Conservation (phyloP, 257 asterid genomes). For the Catharanthus roseus region DNA sequence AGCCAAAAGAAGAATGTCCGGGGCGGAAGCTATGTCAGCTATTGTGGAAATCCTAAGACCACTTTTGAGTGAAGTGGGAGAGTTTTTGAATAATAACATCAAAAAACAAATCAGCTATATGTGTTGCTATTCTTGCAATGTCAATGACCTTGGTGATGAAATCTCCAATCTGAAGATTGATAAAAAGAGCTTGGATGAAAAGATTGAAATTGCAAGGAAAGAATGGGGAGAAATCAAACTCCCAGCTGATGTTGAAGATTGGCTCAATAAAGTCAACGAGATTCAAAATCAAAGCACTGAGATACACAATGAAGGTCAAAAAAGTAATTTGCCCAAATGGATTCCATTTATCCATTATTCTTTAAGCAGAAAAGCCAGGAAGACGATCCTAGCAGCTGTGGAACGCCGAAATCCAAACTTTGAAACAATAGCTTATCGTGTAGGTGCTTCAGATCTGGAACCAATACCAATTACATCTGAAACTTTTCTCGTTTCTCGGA, state of each 20-base stretch:
- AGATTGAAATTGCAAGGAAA: neutral
- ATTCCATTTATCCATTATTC: no score
- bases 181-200: no score
- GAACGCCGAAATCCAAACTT: neutral
- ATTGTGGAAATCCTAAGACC: no score
- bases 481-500: neutral
- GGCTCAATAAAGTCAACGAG: neutral
- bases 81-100: neutral
- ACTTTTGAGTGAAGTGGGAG: no score
- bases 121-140: slow-evolving; percentile 2
- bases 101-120: no score
- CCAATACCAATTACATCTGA: neutral
- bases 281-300: neutral
- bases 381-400: neutral
- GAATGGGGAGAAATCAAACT: neutral
- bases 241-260: neutral
- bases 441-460: neutral
- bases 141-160: neutral
- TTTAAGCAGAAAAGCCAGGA: no score
- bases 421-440: neutral
- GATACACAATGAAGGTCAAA: neutral
- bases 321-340: neutral
- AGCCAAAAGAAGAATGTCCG: no score
- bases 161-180: neutral
- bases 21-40: no score